Conservation (phyloP, 495 filamentous ascomycete genomes). For the Schizothecium vesticola region DNA sequence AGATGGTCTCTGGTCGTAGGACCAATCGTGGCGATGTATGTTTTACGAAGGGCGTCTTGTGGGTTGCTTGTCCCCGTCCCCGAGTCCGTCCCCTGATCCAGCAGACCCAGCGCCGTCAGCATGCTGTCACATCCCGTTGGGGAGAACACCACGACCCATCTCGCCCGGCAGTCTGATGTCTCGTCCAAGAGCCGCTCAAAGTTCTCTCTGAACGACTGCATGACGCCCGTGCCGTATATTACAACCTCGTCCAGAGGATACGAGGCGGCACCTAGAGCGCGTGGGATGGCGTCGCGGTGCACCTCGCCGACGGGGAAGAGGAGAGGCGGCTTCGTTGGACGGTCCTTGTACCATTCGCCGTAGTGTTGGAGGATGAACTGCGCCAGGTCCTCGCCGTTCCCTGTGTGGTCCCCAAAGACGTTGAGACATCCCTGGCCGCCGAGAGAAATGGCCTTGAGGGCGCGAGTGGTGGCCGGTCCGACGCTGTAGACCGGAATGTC, state of each 20-base stretch:
- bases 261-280: constrained; percentile 54
- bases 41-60: constrained; percentile 25
- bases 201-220: constrained; percentile 62
- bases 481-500: constrained; percentile 75
- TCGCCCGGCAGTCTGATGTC: constrained; percentile 33
- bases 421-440: constrained; percentile 33
- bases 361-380: constrained; percentile 73
- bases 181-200: constrained; percentile 48
- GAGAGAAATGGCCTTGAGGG: constrained; percentile 55
- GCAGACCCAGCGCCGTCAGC: constrained; percentile 58
- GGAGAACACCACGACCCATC: constrained; percentile 93
- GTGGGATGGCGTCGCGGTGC: constrained; percentile 81
- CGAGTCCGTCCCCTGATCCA: constrained; percentile 31
- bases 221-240: constrained; percentile 80
- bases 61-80: constrained; percentile 38
- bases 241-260: constrained; percentile 68
- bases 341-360: constrained; percentile 33
- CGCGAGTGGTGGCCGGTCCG: constrained; percentile 80
- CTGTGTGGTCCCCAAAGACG: constrained; percentile 69
- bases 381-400: constrained; percentile 75
- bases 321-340: constrained; percentile 51
- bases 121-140: constrained; percentile 82
- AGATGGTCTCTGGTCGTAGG: constrained; percentile 85
- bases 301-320: constrained; percentile 87
- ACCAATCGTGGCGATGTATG: constrained; percentile 80